These are phyloP conservation scores for Ceratocystis diversiconidia DNA, from an alignment of 2,329 filamentous ascomycete species.

Conservation along the genomic window DNA sequence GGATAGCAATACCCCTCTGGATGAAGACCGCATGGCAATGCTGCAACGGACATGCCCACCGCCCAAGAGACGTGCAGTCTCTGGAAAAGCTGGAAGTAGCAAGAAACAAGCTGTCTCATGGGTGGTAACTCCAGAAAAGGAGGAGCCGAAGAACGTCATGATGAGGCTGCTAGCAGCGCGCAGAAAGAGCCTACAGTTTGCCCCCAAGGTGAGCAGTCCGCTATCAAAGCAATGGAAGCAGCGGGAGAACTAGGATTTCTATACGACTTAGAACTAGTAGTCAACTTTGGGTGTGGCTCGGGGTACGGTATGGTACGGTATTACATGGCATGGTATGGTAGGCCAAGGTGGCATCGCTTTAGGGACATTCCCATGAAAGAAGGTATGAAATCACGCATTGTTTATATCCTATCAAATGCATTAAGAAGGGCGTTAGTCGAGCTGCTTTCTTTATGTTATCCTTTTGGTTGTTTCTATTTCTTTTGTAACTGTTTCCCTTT, in stretches of 20 bases:
- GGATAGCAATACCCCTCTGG: conserved; percentile 33
- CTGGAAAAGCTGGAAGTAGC: conserved; percentile 17
- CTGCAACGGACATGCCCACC: conserved; percentile 31
- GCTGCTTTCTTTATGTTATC: background rate
- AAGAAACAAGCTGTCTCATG: conserved; percentile 22
- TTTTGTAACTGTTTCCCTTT: background rate
- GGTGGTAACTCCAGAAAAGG: conserved; percentile 35
- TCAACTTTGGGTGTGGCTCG: too few relatives aligned
- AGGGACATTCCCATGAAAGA: background rate
- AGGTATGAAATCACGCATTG: conserved; percentile 4
- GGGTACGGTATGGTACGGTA: too few relatives aligned
- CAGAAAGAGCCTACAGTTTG: conserved; percentile 64
- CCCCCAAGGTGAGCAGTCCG: conserved; percentile 60
- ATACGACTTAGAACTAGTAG: background rate
- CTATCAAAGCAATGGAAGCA: conserved; percentile 43
- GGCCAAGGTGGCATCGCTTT: too few relatives aligned
- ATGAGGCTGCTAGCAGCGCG: conserved; percentile 55
- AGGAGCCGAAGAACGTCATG: conserved; percentile 40
- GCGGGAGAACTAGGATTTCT: conserved; percentile 2
- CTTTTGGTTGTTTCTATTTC: background rate
- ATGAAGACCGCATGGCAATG: conserved; percentile 7
- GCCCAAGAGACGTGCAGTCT: conserved; percentile 16
- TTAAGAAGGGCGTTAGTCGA: background rate
- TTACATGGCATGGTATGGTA: too few relatives aligned
- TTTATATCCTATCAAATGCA: conserved; percentile 1